Evolutionary conservation across 257 asterid species (phyloP), one percentile per base, ranked within the genome.

Genomic region (Capsicum rhomboideum): DNA sequence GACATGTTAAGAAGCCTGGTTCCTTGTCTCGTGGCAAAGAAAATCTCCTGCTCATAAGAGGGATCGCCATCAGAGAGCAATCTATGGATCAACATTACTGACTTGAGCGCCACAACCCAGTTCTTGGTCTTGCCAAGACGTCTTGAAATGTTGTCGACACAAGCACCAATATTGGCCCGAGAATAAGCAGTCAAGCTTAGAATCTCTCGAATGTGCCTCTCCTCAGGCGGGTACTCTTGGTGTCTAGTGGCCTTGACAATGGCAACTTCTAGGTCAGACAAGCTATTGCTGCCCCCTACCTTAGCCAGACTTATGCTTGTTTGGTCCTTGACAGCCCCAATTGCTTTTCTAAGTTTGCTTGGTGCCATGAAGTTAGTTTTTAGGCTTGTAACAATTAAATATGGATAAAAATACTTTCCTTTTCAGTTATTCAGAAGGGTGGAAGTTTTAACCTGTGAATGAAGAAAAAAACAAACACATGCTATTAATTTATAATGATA

Each of bases 191-290:
- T 97, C 6, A 93, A 87, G 92, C 84, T 90, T 16, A 97, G 42
- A 66, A 97, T 91, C 79, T 95, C 98, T 4, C 94, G 93, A 64
- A 95, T 68, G 40, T 97, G 87, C 78, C 94, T 92, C 85, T 95
- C 99, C 61, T 97, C 98, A 1, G 98, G 95, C 0, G 99, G 99
- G 86, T 89, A 88, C 80, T 97, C 99, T 49, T 97, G 98, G 79
- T 97, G 99, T 81, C 98, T 90, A 0, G 99, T 97, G 63, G 98
- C 96, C 86, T 97, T 97, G 1, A 97, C 99, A 80, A 97, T 93
- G 86, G 99, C 98, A 1, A 97, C 96, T 8, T 95, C 98, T 17
- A 97, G 92, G 82, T 95, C 99, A 1, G 99, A 87, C 61, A 97
- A 82, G 56, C 92, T 87, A 46, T 91, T 84, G 85, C 91, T 92